Evolutionary conservation across 106 monocot species (phyloP).

Genomic region (Dioscorea dumetorum): DNA sequence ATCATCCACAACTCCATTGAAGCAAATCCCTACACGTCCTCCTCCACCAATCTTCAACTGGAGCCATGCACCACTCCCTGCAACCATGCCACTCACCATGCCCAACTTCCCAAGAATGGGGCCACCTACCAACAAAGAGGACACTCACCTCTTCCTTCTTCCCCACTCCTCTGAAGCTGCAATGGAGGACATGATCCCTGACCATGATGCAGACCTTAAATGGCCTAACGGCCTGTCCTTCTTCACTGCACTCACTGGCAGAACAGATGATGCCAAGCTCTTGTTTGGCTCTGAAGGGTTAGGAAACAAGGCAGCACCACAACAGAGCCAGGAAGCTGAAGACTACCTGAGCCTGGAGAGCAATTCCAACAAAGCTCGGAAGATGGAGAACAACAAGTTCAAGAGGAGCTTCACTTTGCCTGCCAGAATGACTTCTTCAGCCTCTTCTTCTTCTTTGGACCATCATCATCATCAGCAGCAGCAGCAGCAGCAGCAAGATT

Average conservation of each 20-base stretch:
- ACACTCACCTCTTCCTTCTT: slow-evolving; percentile 27
- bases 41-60: slow-evolving; percentile 53
- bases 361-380: slow-evolving; percentile 34
- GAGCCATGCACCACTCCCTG: slow-evolving; percentile 28
- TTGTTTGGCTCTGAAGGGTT: slow-evolving; percentile 35
- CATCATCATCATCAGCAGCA: not conserved
- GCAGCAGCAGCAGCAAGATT: not conserved
- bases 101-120: slow-evolving; percentile 19
- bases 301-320: slow-evolving; percentile 1
- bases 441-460: slow-evolving; percentile 28
- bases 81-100: slow-evolving; percentile 7
- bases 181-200: slow-evolving; percentile 39
- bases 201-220: slow-evolving; percentile 66
- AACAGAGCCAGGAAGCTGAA: slow-evolving; percentile 10
- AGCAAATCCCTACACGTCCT: slow-evolving; percentile 28
- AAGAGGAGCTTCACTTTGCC: slow-evolving; percentile 85
- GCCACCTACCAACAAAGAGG: slow-evolving; percentile 10
- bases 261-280: slow-evolving; percentile 70
- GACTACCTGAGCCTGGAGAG: slow-evolving; percentile 61
- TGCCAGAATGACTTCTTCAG: slow-evolving; percentile 40
- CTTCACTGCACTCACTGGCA: slow-evolving; percentile 68
- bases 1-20: slow-evolving; percentile 15
- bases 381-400: slow-evolving; percentile 46
- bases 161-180: slow-evolving; percentile 13
- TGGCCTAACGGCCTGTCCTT: slow-evolving; percentile 88